Percentiles rank a stretch among this genome's conserved stretches.
These are phyloP conservation scores for peach (Prunus persica) DNA, from an alignment of 306 rosid genomes.

Conservation along the genomic window Prunus_persica_NCBIv2 NC_034009.1:36941001-36941500, in stretches of 20 bases:
- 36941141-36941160: conserved; percentile 22
- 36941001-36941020: too few species aligned
- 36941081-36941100: conserved; percentile 14
- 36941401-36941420: too few species aligned
- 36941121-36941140: not conserved
- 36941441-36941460: too few species aligned
- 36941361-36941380: too few species aligned
- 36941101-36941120: not conserved
- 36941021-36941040: conserved; percentile 12
- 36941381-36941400: too few species aligned
- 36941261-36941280: not conserved
- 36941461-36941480: not conserved
- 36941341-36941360: too few species aligned
- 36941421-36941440: too few species aligned
- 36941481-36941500: not conserved
- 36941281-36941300: too few species aligned
- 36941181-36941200: conserved; percentile 20
- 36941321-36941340: too few species aligned
- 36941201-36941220: too few species aligned
- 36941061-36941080: conserved; percentile 29
- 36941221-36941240: not conserved
- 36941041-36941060: conserved; percentile 35
- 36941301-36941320: not conserved
- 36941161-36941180: conserved; percentile 22
- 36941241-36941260: too few species aligned